Conservation (phyloP, 805 yeast genomes). For the Monosporozyma siamensis region DNA sequence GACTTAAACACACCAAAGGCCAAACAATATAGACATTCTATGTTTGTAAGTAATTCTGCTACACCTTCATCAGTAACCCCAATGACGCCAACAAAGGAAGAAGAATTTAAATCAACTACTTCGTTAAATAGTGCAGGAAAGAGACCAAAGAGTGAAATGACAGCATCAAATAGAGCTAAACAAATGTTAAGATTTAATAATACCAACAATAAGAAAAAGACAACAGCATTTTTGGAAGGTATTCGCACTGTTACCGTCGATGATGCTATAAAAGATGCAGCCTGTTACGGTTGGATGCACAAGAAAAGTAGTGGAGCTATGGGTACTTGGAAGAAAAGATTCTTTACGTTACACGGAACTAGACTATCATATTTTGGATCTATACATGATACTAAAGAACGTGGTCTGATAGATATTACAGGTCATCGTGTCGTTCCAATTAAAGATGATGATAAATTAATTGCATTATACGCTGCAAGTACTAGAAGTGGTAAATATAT, state of each 20-base stretch:
- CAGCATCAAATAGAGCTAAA: constrained; percentile 10
- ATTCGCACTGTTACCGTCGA: constrained; percentile 65
- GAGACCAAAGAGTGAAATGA: constrained; percentile 3
- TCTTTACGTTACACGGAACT: constrained; percentile 83
- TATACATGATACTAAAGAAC: constrained; percentile 68
- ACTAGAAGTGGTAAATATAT: constrained; percentile 87
- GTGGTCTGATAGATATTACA: constrained; percentile 90
- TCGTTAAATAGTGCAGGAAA: not conserved
- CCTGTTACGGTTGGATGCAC: constrained; percentile 88
- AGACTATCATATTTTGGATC: constrained; percentile 79
- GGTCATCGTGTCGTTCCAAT: constrained; percentile 86
- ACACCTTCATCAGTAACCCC: not conserved
- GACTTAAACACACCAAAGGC: constrained; percentile 2
- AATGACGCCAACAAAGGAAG: not conserved
- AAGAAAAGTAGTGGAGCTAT: constrained; percentile 77
- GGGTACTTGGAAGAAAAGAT: constrained; percentile 82
- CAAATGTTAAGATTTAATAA: constrained; percentile 22
- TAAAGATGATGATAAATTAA: constrained; percentile 71
- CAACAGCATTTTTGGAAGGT: constrained; percentile 84
- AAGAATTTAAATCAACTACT: not conserved
- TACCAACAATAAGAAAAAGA: constrained; percentile 43
- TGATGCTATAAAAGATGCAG: constrained; percentile 67
- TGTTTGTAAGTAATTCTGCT: constrained; percentile 2
- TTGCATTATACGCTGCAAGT: constrained; percentile 82
- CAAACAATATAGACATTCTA: constrained; percentile 3